These are phyloP conservation scores for Delonix regia DNA, from an alignment of 306 rosid genomes.

Conservation along the genomic window DNA sequence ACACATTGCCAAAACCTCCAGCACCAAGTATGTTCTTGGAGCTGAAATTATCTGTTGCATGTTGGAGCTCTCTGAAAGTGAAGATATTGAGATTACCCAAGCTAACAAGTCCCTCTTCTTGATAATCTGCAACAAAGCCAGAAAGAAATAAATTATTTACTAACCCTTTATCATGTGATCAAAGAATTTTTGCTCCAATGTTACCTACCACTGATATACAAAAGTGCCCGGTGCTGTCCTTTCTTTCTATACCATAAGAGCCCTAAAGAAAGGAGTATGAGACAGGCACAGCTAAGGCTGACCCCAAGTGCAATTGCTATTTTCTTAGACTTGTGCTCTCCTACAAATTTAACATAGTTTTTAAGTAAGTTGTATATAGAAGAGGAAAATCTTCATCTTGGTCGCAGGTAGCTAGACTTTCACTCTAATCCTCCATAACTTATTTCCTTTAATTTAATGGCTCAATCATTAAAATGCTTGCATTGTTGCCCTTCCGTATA, in stretches of 20 bases:
- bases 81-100: constrained; percentile 86
- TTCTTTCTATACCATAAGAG: constrained; percentile 66
- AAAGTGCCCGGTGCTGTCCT: constrained; percentile 60
- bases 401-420: neutral
- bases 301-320: constrained; percentile 84
- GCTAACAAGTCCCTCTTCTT: constrained; percentile 78
- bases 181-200: constrained; percentile 14
- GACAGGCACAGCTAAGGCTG: constrained; percentile 66
- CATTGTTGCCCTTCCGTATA: neutral
- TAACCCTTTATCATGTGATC: constrained; percentile 9
- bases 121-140: constrained; percentile 54
- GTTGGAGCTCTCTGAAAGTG: constrained; percentile 85
- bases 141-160: constrained; percentile 2
- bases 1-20: constrained; percentile 97
- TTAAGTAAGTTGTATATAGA: neutral
- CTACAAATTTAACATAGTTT: constrained; percentile 33
- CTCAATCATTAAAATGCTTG: neutral
- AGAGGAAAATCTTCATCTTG: neutral
- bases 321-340: constrained; percentile 63
- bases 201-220: constrained; percentile 69
- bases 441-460: neutral
- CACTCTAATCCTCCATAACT: neutral
- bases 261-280: constrained; percentile 56
- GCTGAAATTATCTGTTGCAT: constrained; percentile 78
- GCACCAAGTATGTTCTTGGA: constrained; percentile 88